Evolutionary conservation across 495 filamentous ascomycete species (phyloP), one percentile per base, ranked within the genome.

Genomic region (Penicillium steckii): DNA sequence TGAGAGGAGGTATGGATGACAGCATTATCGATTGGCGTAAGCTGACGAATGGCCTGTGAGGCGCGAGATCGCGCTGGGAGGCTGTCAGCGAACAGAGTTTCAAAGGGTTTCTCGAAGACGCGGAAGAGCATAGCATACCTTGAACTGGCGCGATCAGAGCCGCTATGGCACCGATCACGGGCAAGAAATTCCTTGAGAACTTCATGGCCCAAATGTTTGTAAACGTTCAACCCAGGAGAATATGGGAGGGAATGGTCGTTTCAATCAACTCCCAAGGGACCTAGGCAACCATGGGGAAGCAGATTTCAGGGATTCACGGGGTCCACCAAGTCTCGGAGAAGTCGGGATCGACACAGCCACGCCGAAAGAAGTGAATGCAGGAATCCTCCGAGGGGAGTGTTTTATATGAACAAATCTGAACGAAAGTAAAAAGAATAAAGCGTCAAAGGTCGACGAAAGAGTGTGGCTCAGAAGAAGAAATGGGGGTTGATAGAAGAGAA

Each of bases 1-100:
- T 90, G 83, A 23, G 87, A 87, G 9, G 87, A 85, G 1, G 91
- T 95, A 54, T 86, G 80, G 32, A 98, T 88, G 37, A 78, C 71
- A 5, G 89, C 78, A 65, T 90, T 83, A 26, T 93, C 87, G 48
- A 97, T 72, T 40, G 82, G 74, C 1, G 85, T 85, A 24, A 95
- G 70, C 64, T 87, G 86, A 52, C 76, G 83, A 44, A 98, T 78
- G 8, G 92, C 88, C 57, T 85, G 86, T 51, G 92, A 80, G 44
- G 83, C 80, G 53, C 82, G 76, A 2, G 93, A 96, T 62, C 88
- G 84, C 48, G 86, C 90, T 73, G 25, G 46, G 52, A 26, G 21
- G 10, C 12, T 24, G 50, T 64, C 23, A 61, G 48, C 27, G 21
- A 43, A 21, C 41, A 18, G 5, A 5, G 26, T 27, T 27, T 4